Conservation (phyloP, 192 early-diverging fungal species). For the Neocallimastix lanati region DNA sequence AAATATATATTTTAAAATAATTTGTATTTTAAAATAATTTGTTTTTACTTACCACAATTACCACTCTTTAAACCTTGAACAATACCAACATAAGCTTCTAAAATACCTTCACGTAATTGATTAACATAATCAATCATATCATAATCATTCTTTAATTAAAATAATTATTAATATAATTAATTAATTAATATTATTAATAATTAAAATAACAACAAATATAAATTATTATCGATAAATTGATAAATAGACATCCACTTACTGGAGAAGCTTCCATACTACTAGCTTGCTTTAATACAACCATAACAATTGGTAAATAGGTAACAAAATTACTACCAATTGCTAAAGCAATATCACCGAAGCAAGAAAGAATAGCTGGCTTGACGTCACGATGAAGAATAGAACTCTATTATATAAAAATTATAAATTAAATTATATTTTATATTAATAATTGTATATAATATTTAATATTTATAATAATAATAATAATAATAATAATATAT, state of each 20-base stretch:
- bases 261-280: background rate
- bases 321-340: slow-evolving; percentile 75
- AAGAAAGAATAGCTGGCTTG: slow-evolving; percentile 83
- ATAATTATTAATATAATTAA: background rate
- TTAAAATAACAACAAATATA: background rate
- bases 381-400: slow-evolving; percentile 64
- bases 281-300: slow-evolving; percentile 76
- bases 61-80: slow-evolving; percentile 73
- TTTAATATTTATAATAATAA: background rate
- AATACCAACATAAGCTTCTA: slow-evolving; percentile 94
- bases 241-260: too few relatives aligned
- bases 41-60: slow-evolving; percentile 46
- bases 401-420: slow-evolving; percentile 13
- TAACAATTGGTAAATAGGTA: slow-evolving; percentile 56
- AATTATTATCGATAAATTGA: too few relatives aligned
- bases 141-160: slow-evolving; percentile 25
- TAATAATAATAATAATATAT: background rate
- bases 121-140: slow-evolving; percentile 78
- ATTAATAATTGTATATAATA: background rate
- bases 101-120: slow-evolving; percentile 65
- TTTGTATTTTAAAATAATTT: slow-evolving; percentile 12
- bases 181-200: background rate
- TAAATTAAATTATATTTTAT: background rate
- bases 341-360: slow-evolving; percentile 95
- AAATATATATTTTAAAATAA: too few relatives aligned